Evolutionary conservation across 2,329 filamentous ascomycete genomes (phyloP).

Genomic region (Fusarium multiceps): DNA sequence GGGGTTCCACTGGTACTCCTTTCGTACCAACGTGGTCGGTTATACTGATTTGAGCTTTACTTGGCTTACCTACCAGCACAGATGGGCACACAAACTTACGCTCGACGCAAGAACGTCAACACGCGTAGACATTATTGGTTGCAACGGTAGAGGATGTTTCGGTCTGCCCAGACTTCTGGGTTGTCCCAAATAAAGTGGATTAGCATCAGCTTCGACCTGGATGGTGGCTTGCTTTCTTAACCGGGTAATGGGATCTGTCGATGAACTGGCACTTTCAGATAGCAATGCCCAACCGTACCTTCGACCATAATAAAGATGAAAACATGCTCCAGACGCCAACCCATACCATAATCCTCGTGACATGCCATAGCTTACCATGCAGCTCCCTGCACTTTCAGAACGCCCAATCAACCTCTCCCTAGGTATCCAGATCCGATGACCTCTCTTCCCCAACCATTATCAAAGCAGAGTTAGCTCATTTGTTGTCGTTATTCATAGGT

Average conservation of each 20-base stretch:
- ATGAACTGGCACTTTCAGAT: constrained; percentile 15
- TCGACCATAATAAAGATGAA: constrained; percentile 8
- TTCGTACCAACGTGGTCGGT: no score
- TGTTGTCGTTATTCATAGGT: constrained; percentile 62
- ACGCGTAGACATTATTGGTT: not conserved
- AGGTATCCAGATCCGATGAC: constrained; percentile 1
- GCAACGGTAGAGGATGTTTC: constrained; percentile 1
- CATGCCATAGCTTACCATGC: constrained; percentile 15
- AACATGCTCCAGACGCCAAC: constrained; percentile 24
- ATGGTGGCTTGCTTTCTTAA: not conserved
- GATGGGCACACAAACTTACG: not conserved
- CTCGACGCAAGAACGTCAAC: not conserved
- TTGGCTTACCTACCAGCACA: not conserved
- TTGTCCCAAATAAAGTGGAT: constrained; percentile 15
- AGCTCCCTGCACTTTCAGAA: constrained; percentile 16
- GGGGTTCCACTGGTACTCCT: not conserved
- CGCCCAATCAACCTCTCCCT: not conserved
- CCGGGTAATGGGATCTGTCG: constrained; percentile 1
- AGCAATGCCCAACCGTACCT: not conserved
- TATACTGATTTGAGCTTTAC: not conserved
- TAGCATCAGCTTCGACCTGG: constrained; percentile 3
- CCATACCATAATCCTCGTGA: constrained; percentile 9
- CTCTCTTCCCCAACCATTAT: not conserved
- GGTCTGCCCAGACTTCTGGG: constrained; percentile 5
- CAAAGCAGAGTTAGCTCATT: not conserved